Percentiles rank a stretch among this genome's conserved stretches.
Conservation (phyloP, 257 asterid genomes). For the Schizonepeta tenuifolia region DNA sequence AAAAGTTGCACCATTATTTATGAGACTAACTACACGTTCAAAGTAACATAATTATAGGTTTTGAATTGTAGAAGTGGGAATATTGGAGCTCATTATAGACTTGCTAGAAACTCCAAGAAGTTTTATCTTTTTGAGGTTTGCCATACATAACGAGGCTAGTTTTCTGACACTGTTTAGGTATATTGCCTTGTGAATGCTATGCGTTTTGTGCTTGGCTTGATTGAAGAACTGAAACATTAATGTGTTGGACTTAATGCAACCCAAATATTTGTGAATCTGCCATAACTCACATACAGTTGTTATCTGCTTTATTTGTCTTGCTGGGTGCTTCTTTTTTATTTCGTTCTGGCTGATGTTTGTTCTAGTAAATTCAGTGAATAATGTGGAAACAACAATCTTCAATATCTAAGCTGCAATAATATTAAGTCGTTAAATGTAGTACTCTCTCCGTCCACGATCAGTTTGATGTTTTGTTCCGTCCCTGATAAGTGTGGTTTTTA, state of each 20-base stretch:
- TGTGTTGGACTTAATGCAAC: background rate
- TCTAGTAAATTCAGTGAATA: constrained; percentile 3
- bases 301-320: constrained; percentile 8
- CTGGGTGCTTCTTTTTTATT: constrained; percentile 3
- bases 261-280: background rate
- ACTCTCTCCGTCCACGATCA: no score
- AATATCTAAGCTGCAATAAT: constrained; percentile 3
- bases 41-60: background rate
- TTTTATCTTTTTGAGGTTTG: background rate
- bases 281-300: background rate
- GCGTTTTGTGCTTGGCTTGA: constrained; percentile 4
- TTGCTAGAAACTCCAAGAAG: background rate
- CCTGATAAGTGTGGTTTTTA: no score
- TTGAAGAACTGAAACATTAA: constrained; percentile 11
- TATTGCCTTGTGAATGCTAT: constrained; percentile 6
- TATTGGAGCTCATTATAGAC: background rate
- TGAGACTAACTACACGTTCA: background rate
- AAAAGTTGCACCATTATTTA: background rate
- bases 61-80: background rate
- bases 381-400: background rate
- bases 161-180: background rate
- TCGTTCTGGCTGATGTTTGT: constrained; percentile 25
- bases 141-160: background rate
- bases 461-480: no score
- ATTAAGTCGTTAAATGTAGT: constrained; percentile 36